phyloP scores from a whole-genome alignment of 192 early-diverging fungal species.

The Rhizoclosmatium globosum region DNA sequence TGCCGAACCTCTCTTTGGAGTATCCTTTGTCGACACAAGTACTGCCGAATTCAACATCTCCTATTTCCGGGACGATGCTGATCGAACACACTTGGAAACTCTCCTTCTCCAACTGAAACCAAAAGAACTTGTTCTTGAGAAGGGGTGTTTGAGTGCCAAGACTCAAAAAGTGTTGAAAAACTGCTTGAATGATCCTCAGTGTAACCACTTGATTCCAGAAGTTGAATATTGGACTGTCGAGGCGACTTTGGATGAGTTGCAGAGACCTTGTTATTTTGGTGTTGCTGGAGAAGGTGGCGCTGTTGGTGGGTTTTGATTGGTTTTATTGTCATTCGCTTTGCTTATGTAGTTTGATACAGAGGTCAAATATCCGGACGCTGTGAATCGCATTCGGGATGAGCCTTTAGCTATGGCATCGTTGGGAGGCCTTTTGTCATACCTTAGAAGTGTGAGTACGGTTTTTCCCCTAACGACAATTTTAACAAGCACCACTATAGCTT shows the following conservation, averaged over 20 bases:
- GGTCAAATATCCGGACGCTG: slow-evolving; percentile 16
- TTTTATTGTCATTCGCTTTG: neutral
- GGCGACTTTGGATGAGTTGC: slow-evolving; percentile 68
- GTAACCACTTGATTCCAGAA: slow-evolving; percentile 73
- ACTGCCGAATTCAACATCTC: slow-evolving; percentile 91
- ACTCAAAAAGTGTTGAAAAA: slow-evolving; percentile 72
- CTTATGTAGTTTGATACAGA: slow-evolving; percentile 5
- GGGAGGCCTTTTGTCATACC: slow-evolving; percentile 86
- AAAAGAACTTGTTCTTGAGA: slow-evolving; percentile 88
- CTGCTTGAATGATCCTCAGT: slow-evolving; percentile 60
- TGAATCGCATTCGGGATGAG: neutral
- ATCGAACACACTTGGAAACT: slow-evolving; percentile 92
- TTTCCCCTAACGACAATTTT: neutral
- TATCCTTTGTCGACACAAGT: slow-evolving; percentile 95
- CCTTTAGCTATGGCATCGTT: slow-evolving; percentile 54
- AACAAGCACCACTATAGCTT: slow-evolving; percentile 53
- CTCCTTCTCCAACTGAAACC: slow-evolving; percentile 92
- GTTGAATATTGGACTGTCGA: slow-evolving; percentile 74
- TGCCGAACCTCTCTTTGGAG: slow-evolving; percentile 71
- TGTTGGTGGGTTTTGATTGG: neutral
- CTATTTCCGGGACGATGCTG: slow-evolving; percentile 82
- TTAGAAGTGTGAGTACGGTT: slow-evolving; percentile 71
- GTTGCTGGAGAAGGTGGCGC: slow-evolving; percentile 10
- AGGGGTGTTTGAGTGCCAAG: slow-evolving; percentile 61
- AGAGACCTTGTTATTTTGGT: slow-evolving; percentile 65